Base-by-base conservation (phyloP, 495 filamentous ascomycete species). In the Cercophora newfieldiana region DNA sequence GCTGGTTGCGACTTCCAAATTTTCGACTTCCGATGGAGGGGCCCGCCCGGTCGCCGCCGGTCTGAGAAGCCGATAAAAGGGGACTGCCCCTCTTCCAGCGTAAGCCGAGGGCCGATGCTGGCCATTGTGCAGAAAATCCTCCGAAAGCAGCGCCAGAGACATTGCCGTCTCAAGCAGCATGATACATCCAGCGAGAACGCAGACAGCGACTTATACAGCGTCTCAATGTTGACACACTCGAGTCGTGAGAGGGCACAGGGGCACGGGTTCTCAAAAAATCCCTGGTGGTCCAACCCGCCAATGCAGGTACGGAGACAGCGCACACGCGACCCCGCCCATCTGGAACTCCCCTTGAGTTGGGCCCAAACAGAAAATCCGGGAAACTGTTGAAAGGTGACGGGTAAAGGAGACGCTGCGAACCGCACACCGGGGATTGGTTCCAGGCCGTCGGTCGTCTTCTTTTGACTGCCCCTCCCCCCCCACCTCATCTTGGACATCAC, bases 21-120 rank as follows among this genome's bases (percentile, higher is more conserved):
- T 33, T 57, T 29, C 55, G n/a, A 33, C 25, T 12, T 58, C 55
- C 55, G 55, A 58, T 58, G 26, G 55, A n/a, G 53, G 22, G 25
- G 54, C 54, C 54, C 19, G 49, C n/a, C 37, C 37, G 12, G 37
- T 44, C 37, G 3, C 4, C 37, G 12, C 37, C 37, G 37, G 37
- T 44, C 37, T 44, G 12, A 16, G 37, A 16, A 44, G 37, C 4
- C 37, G 37, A 44, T 44, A 14, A 44, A 44, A 44, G 18, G 37
- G 10, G 37, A 16, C 37, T n/a, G n/a, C 37, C 37, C 4, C 12
- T 44, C 30, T 33, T 33, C 30, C 30, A 12, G 5, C 12, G 30
- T 4, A 51, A 53, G 21, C 25, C 50, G 21, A 26, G 50, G 22
- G 50, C 50, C 50, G 50, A 53, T 19, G 50, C 25, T 53, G 19